phyloP scores from a whole-genome alignment of 2,329 filamentous ascomycete genomes.

The Pseudonectria foliicola region DNA sequence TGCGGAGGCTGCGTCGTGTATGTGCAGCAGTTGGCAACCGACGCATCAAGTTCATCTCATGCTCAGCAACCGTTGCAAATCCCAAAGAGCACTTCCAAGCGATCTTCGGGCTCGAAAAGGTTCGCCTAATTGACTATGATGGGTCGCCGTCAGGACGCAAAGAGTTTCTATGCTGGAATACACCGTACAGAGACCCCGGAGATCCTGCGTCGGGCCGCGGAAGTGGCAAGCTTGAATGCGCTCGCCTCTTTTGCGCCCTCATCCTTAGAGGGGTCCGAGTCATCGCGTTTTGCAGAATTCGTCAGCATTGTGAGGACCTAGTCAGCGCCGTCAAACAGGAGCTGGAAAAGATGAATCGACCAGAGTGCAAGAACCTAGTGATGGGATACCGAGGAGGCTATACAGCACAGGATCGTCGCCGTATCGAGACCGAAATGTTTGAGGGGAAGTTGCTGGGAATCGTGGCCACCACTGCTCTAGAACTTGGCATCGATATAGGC shows the following conservation, averaged over 20 bases:
- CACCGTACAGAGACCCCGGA: slow-evolving; percentile 80
- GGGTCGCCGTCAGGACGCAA: slow-evolving; percentile 86
- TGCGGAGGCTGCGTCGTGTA: slow-evolving; percentile 79
- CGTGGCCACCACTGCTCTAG: slow-evolving; percentile 85
- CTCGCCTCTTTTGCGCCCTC: slow-evolving; percentile 82
- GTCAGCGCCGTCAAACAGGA: slow-evolving; percentile 74
- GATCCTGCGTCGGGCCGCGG: slow-evolving; percentile 84
- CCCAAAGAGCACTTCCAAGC: slow-evolving; percentile 86
- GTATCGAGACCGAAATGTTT: slow-evolving; percentile 95
- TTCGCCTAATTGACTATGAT: slow-evolving; percentile 79
- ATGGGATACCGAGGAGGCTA: slow-evolving; percentile 97
- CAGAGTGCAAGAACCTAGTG: slow-evolving; percentile 70
- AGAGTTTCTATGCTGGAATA: slow-evolving; percentile 97
- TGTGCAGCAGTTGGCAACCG: slow-evolving; percentile 86
- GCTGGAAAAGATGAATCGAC: slow-evolving; percentile 62
- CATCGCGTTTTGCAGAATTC: slow-evolving; percentile 85
- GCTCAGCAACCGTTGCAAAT: slow-evolving; percentile 93
- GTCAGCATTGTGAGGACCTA: slow-evolving; percentile 82
- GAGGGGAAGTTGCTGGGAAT: slow-evolving; percentile 89
- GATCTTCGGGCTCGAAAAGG: slow-evolving; percentile 82
- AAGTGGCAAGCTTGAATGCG: slow-evolving; percentile 77
- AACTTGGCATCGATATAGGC: slow-evolving; percentile 92
- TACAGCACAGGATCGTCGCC: slow-evolving; percentile 78
- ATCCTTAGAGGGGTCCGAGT: slow-evolving; percentile 82
- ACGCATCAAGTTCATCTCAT: slow-evolving; percentile 83